Evolutionary conservation across 345 rosid genomes (phyloP), one percentile per base, ranked within the genome.

Genomic region (Clausena lansium): DNA sequence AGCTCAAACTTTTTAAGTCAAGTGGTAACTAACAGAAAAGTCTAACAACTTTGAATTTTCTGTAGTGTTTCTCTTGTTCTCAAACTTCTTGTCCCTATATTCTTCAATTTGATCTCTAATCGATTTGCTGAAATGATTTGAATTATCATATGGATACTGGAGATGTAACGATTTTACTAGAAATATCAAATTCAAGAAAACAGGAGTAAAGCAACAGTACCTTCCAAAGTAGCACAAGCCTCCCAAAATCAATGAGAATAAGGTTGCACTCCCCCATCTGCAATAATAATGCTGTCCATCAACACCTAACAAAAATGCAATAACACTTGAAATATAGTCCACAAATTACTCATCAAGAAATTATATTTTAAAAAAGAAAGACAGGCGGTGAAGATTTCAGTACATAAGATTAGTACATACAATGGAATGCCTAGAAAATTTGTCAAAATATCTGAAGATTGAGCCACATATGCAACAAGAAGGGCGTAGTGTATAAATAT

Each of bases 171-270:
- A 69, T 27, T 41, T 45, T 7, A 45, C 68, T 47, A 17, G 77
- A 50, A 47, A 22, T 32, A 64, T 75, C 70, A 17, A 60, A 41
- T 59, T 41, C 70, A 70, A 39, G 52, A 47, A 64, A 72, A 38
- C 50, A 65, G 11, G 41, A 64, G 22, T n/a, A 10, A 38, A 38
- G 41, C 60, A 81, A 73, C 74, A 70, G 7, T 81, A 93, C 99
- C 99, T 93, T 78, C 99, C 98, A 83, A 90, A 90, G 89, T 86
- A 95, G 92, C 98, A 92, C 76, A 90, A 82, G 76, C 96, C 86
- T 76, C 99, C 99, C 1, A 93, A 83, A 59, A 86, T 87, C 82
- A 88, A 78, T 41, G 98, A 83, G 84, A 95, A 93, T 47, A 93
- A 77, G 66, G 92, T 77, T 66, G 91, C 99, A 58, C 98, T 89